Evolutionary conservation across 805 yeast genomes (phyloP).

Genomic region (Saccharomyces paradoxus): DNA sequence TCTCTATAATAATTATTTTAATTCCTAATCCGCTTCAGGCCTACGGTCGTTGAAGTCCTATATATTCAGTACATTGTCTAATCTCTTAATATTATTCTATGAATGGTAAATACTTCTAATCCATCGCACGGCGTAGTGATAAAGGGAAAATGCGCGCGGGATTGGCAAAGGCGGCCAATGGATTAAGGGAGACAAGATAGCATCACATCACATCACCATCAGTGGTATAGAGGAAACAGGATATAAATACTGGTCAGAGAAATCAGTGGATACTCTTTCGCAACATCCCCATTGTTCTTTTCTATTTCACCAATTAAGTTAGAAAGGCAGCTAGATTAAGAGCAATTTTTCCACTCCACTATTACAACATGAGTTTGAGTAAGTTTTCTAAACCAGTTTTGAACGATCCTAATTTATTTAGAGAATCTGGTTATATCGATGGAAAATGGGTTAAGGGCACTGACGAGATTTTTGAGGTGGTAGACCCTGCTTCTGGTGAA

Average conservation of each 20-base stretch:
- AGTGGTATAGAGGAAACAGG: neutral
- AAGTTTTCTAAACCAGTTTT: slow-evolving; percentile 22
- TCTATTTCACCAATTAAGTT: neutral
- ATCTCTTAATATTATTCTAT: neutral
- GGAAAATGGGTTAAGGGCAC: slow-evolving; percentile 57
- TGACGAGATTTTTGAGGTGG: slow-evolving; percentile 48
- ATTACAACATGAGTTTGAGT: neutral
- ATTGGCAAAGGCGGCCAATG: neutral
- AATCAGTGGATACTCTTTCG: neutral
- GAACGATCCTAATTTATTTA: slow-evolving; percentile 44
- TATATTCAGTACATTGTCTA: neutral
- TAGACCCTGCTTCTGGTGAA: slow-evolving; percentile 67
- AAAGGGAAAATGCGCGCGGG: neutral
- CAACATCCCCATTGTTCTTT: neutral
- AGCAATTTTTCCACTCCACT: neutral
- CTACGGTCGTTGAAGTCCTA: neutral
- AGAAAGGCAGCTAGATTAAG: neutral
- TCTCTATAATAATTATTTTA: neutral
- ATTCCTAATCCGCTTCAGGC: neutral
- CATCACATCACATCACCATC: neutral
- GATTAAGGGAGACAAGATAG: neutral
- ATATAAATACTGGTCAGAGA: neutral
- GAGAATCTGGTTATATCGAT: slow-evolving; percentile 56
- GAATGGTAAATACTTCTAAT: neutral
- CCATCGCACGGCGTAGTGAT: neutral